Percentiles rank a stretch among this genome's conserved stretches.
These are phyloP conservation scores for Plasmodium gonderi DNA, from an alignment of 169 alveolate species.

Conservation along the genomic window DNA sequence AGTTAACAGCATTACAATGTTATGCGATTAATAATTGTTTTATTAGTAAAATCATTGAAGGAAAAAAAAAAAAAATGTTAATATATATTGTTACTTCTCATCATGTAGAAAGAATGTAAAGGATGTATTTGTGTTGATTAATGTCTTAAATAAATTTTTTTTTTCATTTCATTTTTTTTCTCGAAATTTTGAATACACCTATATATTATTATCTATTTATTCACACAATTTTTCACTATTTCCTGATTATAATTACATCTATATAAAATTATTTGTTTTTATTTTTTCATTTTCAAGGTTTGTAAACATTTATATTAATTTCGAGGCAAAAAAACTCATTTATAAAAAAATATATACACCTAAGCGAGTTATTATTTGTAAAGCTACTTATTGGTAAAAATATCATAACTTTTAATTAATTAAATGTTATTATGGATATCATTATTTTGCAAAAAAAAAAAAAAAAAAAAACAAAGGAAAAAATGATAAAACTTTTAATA, in stretches of 20 bases:
- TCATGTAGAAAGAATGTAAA: background rate
- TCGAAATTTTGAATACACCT: background rate
- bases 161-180: background rate
- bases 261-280: too few species aligned
- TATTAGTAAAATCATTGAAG: too few species aligned
- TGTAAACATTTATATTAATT: too few species aligned
- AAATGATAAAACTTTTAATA: background rate
- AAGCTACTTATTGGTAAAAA: background rate
- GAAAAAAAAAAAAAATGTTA: background rate
- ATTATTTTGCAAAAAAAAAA: background rate
- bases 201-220: too few species aligned
- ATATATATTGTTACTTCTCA: too few species aligned
- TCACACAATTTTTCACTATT: background rate
- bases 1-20: background rate
- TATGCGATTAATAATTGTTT: background rate
- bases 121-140: background rate
- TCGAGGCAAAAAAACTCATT: background rate
- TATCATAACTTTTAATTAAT: background rate
- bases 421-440: background rate
- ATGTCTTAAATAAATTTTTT: background rate
- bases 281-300: background rate
- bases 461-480: background rate
- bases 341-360: too few species aligned
- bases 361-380: background rate
- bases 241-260: background rate